These are phyloP conservation scores for Abelmoschus esculentus DNA, from an alignment of 345 rosid species.

Conservation along the genomic window DNA sequence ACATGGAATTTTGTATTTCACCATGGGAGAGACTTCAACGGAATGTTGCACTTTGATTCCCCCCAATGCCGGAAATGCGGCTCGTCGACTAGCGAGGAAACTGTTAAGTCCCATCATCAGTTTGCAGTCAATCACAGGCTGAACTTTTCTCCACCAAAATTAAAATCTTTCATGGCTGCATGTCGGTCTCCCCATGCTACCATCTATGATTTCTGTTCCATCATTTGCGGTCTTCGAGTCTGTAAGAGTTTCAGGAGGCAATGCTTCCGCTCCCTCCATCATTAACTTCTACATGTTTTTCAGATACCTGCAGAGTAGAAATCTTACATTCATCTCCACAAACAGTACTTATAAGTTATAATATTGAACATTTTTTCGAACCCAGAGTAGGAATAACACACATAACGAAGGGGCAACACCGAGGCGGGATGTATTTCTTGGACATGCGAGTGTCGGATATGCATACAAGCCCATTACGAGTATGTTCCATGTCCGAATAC, in stretches of 20 bases:
- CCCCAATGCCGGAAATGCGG: conserved; percentile 63
- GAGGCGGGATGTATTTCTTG: no score
- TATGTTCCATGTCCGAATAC: no score
- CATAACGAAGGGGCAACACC: no score
- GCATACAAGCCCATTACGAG: no score
- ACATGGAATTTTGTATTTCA: neutral
- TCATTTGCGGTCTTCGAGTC: conserved; percentile 14
- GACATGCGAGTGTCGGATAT: no score
- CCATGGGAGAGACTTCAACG: conserved; percentile 21
- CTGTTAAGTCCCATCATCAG: no score
- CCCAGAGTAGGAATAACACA: neutral
- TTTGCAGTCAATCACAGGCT: neutral
- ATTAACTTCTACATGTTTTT: conserved; percentile 26
- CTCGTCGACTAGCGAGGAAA: conserved; percentile 33
- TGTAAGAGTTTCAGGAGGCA: conserved; percentile 14
- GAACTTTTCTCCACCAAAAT: conserved; percentile 27
- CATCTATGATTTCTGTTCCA: conserved; percentile 8
- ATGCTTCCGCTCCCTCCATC: conserved; percentile 20
- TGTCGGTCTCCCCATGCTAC: conserved; percentile 16
- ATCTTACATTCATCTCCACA: neutral
- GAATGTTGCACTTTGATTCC: conserved; percentile 57
- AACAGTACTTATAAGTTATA: neutral
- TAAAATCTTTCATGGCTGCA: conserved; percentile 43
- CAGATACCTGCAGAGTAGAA: conserved; percentile 29
- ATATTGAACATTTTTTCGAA: neutral